Base-by-base conservation (phyloP, 805 yeast species). In the Zygotorulaspora danielsina region DNA sequence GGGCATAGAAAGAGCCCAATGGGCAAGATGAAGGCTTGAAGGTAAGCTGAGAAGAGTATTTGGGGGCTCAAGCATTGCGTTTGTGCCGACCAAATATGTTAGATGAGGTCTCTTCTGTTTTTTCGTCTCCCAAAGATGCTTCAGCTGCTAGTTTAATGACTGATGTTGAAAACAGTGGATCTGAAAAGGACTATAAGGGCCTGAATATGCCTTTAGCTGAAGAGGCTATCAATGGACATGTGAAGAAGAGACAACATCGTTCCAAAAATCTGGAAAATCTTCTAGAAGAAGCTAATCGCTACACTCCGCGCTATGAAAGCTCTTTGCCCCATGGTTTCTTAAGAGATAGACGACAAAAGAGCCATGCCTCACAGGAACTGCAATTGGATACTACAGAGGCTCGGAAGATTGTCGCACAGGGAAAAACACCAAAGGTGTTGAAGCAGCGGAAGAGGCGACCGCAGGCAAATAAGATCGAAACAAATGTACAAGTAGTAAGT, bases 201-300 rank as follows among this genome's bases (percentile, higher is more conserved):
- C 5, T 3, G 6, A 15, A 18, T 6, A 3, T 25, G n/a, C 17
- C 18, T 2, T 32, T 6, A 8, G n/a, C 13, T 15, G 2, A 9
- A 15, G 4, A 22, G 12, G 22, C 13, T 15, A 11, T 5, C 13
- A 11, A 33, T 22, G 17, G 21, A 5, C 10, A 18, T 11, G 13
- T 18, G 13, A 19, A 24, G 34, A 30, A 36, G 22, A 26, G 19
- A 20, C 19, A 34, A 9, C 32, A 21, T 32, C 38, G 24, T 9
- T 36, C 41, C 20, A 39, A 30, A 10, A 33, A 42, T 16, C 21
- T 56, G 25, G 44, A 46, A 26, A 32, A 38, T 5, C 38, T 60
- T 17, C 34, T 61, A 12, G 51, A 57, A 19, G 65, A 57, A 19
- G 59, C 64, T 1, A 54, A 27, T 25, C 50, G 45, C 18, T 59